Conservation (phyloP, 1,139 yeast genomes). For the Pichia sp. region DNA sequence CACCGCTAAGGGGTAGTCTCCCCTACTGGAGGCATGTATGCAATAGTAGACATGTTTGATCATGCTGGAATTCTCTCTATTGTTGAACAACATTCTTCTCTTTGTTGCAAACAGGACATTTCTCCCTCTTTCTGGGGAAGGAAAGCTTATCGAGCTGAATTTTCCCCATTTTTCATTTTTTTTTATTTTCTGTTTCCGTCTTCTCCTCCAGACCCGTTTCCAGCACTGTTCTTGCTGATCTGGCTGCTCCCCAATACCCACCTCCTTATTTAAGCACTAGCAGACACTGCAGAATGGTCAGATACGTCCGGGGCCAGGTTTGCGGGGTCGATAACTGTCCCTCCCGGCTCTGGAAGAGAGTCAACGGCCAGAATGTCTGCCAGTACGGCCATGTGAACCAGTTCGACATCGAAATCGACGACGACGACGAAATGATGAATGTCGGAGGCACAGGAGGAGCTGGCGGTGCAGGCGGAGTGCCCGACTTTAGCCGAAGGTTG, state of each 20-base stretch:
- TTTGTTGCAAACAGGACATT: too few relatives aligned
- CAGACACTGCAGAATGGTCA: conserved; percentile 18
- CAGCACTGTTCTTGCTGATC: too few relatives aligned
- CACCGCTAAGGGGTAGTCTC: too few relatives aligned
- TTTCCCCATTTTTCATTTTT: background rate
- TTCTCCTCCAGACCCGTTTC: background rate
- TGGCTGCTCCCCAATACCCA: background rate
- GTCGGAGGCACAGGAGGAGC: conserved; percentile 14
- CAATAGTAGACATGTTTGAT: too few relatives aligned
- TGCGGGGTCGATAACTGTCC: conserved; percentile 92
- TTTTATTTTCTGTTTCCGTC: background rate
- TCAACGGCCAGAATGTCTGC: conserved; percentile 78
- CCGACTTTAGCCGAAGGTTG: conserved; percentile 47
- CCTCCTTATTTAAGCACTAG: background rate
- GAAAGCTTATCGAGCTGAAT: background rate
- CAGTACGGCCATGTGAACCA: conserved; percentile 87
- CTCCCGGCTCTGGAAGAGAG: conserved; percentile 64
- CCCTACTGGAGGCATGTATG: too few relatives aligned
- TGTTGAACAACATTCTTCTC: too few relatives aligned
- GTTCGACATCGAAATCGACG: conserved; percentile 73
- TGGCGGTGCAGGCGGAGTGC: conserved; percentile 29
- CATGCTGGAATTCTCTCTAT: too few relatives aligned
- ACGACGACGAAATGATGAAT: conserved; percentile 56
- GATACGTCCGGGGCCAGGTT: conserved; percentile 56
- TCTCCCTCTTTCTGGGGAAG: background rate